phyloP scores from a whole-genome alignment of 2,329 filamentous ascomycete species.

The Venturiaceae sp. region DNA sequence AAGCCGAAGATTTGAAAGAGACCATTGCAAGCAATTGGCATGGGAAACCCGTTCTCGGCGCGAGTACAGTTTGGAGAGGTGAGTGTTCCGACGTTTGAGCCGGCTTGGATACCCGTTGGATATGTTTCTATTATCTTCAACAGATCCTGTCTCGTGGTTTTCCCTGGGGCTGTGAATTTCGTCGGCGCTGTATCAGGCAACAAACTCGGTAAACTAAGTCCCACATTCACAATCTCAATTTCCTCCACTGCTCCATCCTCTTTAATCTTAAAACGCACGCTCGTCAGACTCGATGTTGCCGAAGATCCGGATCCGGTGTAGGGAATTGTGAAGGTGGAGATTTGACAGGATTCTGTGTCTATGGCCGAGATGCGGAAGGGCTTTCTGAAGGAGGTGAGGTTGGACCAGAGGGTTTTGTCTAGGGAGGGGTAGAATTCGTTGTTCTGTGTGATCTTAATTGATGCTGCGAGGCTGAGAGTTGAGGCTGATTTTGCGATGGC shows the following conservation, averaged over 20 bases:
- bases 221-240: neutral
- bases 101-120: neutral
- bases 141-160: neutral
- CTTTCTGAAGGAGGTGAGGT: slow-evolving; percentile 1
- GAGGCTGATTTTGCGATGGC: neutral
- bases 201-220: neutral
- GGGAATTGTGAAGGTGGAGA: neutral
- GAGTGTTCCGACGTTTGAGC: neutral
- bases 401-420: neutral
- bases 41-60: neutral
- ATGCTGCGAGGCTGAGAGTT: neutral
- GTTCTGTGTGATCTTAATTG: neutral
- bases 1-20: neutral
- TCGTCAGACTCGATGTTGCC: neutral
- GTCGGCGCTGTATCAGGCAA: neutral
- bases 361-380: neutral
- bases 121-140: neutral
- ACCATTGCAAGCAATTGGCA: neutral
- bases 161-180: neutral
- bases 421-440: neutral
- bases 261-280: neutral
- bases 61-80: neutral
- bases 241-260: neutral
- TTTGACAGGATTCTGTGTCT: slow-evolving; percentile 2
- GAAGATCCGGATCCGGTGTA: neutral